Evolutionary conservation across 1,284 basidiomycete species (phyloP).

Genomic region (Acaromyces ingoldii): DNA sequence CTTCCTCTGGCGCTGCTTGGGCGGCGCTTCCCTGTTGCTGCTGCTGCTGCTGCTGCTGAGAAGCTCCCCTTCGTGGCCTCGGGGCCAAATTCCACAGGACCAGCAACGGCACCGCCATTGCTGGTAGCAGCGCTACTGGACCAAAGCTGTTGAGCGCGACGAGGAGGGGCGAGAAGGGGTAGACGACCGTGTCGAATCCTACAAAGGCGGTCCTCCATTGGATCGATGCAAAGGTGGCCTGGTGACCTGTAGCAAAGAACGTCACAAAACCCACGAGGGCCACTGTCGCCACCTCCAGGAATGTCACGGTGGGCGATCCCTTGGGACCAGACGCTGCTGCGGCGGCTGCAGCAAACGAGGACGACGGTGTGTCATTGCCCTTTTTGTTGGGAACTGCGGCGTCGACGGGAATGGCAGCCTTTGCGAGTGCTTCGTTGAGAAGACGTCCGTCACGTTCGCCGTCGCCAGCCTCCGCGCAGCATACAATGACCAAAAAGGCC

Average conservation of each 20-base stretch:
- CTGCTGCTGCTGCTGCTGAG: not conserved
- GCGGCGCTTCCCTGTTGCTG: not conserved
- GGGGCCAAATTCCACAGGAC: constrained; percentile 84
- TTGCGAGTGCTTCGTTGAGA: constrained; percentile 10
- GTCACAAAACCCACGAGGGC: constrained; percentile 54
- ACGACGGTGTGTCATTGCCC: too few species aligned
- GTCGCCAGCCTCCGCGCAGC: constrained; percentile 38
- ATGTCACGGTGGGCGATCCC: not conserved
- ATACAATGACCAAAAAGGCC: constrained; percentile 57
- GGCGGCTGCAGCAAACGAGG: too few species aligned
- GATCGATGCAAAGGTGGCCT: constrained; percentile 78
- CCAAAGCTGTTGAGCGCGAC: constrained; percentile 77
- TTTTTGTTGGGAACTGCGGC: too few species aligned
- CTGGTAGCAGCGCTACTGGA: constrained; percentile 62
- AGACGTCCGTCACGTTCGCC: constrained; percentile 31
- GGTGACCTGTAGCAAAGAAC: constrained; percentile 88
- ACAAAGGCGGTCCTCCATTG: constrained; percentile 93
- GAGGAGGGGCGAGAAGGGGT: constrained; percentile 72
- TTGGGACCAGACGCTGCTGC: not conserved
- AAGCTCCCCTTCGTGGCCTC: constrained; percentile 12
- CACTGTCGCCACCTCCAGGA: constrained; percentile 20
- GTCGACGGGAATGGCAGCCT: not conserved
- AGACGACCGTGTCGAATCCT: constrained; percentile 60
- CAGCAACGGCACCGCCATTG: constrained; percentile 66
- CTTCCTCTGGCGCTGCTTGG: constrained; percentile 1